Conservation (phyloP, 2,329 filamentous ascomycete genomes). For the Fusarium nurragi region DNA sequence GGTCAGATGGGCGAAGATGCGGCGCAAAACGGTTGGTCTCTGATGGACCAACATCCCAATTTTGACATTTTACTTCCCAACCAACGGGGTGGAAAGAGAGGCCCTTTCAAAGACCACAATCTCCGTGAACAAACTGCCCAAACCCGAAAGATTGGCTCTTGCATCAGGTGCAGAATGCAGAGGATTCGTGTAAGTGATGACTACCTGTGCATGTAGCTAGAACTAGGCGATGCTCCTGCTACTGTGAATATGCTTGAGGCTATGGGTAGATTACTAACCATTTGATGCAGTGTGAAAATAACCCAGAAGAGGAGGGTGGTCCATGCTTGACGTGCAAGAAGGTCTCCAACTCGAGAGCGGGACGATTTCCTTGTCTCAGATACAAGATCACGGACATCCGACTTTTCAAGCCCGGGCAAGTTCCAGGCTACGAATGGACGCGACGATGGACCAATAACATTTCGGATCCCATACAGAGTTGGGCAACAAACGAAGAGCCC, state of each 20-base stretch:
- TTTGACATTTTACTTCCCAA: conserved; percentile 46
- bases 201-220: not conserved
- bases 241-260: not conserved
- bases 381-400: conserved; percentile 68
- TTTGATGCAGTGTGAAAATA: conserved; percentile 60
- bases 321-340: conserved; percentile 65
- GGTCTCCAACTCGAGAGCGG: conserved; percentile 59
- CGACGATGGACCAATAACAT: conserved; percentile 65
- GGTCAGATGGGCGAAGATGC: conserved; percentile 20
- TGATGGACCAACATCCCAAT: conserved; percentile 40
- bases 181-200: conserved; percentile 63
- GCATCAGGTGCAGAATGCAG: conserved; percentile 70
- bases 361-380: conserved; percentile 66
- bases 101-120: conserved; percentile 64
- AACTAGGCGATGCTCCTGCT: not conserved
- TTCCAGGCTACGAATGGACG: conserved; percentile 68
- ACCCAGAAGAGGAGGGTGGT: conserved; percentile 57
- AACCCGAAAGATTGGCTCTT: conserved; percentile 67
- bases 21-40: conserved; percentile 28
- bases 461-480: conserved; percentile 64
- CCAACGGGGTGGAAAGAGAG: conserved; percentile 53
- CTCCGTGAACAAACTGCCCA: conserved; percentile 64
- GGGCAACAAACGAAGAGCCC: conserved; percentile 63
- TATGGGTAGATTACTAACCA: conserved; percentile 11
- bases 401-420: conserved; percentile 67